phyloP scores from a whole-genome alignment of 2,329 filamentous ascomycete species.

The Pseudocercospora crystallina region DNA sequence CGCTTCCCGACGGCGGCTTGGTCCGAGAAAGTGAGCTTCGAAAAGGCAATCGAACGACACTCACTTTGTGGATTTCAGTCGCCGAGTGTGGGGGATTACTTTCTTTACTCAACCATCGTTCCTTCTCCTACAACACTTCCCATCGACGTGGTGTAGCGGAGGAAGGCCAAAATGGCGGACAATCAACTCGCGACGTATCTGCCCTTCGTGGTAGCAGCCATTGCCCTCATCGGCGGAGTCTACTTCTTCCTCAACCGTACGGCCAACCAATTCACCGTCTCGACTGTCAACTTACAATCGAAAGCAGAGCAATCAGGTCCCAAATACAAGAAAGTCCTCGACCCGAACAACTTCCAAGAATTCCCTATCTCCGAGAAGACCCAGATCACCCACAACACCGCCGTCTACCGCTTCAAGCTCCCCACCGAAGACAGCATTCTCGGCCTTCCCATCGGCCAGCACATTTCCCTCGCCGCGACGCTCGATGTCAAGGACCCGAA shows the following conservation, averaged over 20 bases:
- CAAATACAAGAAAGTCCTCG: slow-evolving; percentile 80
- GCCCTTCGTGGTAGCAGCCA: slow-evolving; percentile 13
- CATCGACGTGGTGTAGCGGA: no score
- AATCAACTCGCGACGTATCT: slow-evolving; percentile 12
- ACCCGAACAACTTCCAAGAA: slow-evolving; percentile 83
- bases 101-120: no score
- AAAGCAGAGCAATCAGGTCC: slow-evolving; percentile 18
- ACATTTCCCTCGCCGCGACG: slow-evolving; percentile 89
- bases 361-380: slow-evolving; percentile 95
- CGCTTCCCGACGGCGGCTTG: no score
- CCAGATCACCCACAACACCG: slow-evolving; percentile 94
- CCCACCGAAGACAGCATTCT: slow-evolving; percentile 77
- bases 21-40: background rate
- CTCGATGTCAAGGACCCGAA: slow-evolving; percentile 64
- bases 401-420: slow-evolving; percentile 96
- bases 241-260: slow-evolving; percentile 18
- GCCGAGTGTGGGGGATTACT: no score
- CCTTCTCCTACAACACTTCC: no score
- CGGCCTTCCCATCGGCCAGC: slow-evolving; percentile 95
- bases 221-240: slow-evolving; percentile 16
- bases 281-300: background rate
- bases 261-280: background rate
- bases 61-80: no score
- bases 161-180: slow-evolving; percentile 5
- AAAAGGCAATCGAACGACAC: background rate